Percentiles rank a stretch among this genome's conserved stretches.
These are phyloP conservation scores for Pachysandra terminalis DNA, from an alignment of 164 flowering plant genomes.

Conservation along the genomic window DNA sequence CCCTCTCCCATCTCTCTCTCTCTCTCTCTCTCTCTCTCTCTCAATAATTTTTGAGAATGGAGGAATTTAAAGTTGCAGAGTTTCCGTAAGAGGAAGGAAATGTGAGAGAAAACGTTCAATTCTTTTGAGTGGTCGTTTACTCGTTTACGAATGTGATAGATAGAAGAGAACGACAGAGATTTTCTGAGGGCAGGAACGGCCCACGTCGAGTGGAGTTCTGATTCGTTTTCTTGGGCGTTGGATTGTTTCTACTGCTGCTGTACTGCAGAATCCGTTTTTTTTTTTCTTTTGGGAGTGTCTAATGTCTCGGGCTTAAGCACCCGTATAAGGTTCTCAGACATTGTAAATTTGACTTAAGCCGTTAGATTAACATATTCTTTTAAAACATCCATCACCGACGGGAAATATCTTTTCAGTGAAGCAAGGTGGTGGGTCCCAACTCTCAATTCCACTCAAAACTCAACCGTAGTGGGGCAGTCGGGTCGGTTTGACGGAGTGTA, in stretches of 20 bases:
- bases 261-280: too few species aligned
- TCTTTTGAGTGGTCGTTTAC: neutral
- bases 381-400: too few species aligned
- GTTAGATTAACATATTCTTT: too few species aligned
- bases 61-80: neutral
- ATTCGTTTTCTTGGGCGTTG: neutral
- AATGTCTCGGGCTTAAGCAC: neutral
- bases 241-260: too few species aligned
- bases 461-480: too few species aligned
- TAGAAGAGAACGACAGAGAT: neutral
- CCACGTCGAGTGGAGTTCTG: constrained; percentile 11
- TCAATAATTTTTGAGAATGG: neutral
- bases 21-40: neutral
- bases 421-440: too few species aligned
- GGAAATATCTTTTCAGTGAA: too few species aligned
- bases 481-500: too few species aligned
- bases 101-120: neutral
- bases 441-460: too few species aligned
- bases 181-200: constrained; percentile 12
- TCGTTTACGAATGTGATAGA: neutral
- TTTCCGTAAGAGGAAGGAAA: neutral
- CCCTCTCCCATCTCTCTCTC: constrained; percentile 29
- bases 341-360: too few species aligned
- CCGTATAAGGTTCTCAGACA: neutral
- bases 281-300: neutral